Percentiles rank a stretch among this genome's conserved stretches.
These are phyloP conservation scores for Erythrobasidium yunnanense DNA, from an alignment of 768 basidiomycete genomes.

Conservation along the genomic window DNA sequence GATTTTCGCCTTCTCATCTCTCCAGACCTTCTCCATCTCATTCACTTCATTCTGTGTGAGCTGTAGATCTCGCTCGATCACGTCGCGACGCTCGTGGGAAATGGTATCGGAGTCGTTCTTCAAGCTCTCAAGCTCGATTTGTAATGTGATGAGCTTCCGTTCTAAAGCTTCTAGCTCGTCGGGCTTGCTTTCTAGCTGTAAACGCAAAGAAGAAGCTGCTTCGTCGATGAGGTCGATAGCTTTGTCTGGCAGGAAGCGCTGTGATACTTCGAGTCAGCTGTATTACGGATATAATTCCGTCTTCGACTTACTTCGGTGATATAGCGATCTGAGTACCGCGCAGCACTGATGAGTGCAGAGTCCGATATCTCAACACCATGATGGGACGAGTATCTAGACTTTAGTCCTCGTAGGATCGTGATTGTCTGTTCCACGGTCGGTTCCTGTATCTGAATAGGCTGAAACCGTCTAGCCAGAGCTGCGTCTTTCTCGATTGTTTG, in stretches of 20 bases:
- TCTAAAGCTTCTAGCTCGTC: constrained; percentile 59
- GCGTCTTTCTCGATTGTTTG: constrained; percentile 89
- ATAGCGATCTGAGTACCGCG: constrained; percentile 84
- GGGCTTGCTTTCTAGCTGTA: constrained; percentile 84
- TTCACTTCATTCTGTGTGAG: constrained; percentile 52
- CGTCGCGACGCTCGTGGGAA: constrained; percentile 61
- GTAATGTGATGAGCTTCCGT: constrained; percentile 86
- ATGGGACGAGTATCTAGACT: constrained; percentile 52
- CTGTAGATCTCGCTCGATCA: constrained; percentile 32
- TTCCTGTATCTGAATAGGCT: constrained; percentile 70
- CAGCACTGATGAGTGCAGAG: constrained; percentile 74
- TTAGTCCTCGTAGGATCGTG: constrained; percentile 69
- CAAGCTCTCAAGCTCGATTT: constrained; percentile 77
- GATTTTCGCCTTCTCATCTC: constrained; percentile 15
- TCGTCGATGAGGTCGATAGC: constrained; percentile 74
- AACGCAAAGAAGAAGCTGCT: constrained; percentile 74
- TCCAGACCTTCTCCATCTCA: constrained; percentile 74
- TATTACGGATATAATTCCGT: background rate
- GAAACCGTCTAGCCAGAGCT: constrained; percentile 36
- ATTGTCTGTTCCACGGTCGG: constrained; percentile 81
- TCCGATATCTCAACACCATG: constrained; percentile 85
- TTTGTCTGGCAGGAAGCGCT: constrained; percentile 44
- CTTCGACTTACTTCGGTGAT: constrained; percentile 44
- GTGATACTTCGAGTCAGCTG: background rate
- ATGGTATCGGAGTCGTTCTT: constrained; percentile 54